phyloP scores from a whole-genome alignment of 306 rosid species.

The Pterocarpus macrocarpus region DNA sequence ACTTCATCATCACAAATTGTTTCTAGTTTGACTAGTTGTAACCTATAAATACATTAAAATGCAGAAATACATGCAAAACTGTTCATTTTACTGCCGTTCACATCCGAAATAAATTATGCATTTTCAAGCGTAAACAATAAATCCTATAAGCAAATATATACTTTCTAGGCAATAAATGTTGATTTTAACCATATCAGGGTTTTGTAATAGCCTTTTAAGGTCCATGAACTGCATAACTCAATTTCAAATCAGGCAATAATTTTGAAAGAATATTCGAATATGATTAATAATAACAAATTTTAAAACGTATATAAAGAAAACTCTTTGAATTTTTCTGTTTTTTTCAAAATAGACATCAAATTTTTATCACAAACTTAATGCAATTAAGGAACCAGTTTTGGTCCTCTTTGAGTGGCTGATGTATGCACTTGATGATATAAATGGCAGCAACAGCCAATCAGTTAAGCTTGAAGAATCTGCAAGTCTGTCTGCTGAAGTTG shows the following conservation, averaged over 20 bases:
- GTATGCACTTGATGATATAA: conserved; percentile 46
- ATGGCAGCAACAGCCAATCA: not conserved
- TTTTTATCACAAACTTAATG: conserved; percentile 24
- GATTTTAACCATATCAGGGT: not conserved
- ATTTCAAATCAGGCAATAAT: conserved; percentile 12
- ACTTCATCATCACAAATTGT: not conserved
- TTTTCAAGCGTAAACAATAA: not conserved
- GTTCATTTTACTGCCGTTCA: not conserved
- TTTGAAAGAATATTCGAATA: not conserved
- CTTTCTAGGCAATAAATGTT: not conserved
- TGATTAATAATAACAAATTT: conserved; percentile 5
- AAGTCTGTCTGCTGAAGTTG: conserved; percentile 40
- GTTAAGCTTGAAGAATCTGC: conserved; percentile 33
- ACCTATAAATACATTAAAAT: conserved; percentile 6
- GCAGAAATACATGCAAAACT: not conserved
- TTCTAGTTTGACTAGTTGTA: conserved; percentile 5
- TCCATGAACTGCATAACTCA: conserved; percentile 13
- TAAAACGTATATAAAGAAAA: not conserved
- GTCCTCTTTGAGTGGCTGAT: conserved; percentile 20
- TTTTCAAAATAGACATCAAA: not conserved
- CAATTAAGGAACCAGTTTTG: conserved; percentile 32
- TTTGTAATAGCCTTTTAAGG: conserved; percentile 3
- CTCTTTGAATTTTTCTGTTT: not conserved
- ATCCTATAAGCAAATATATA: not conserved
- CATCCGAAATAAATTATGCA: not conserved